Conservation (phyloP, 208 protist species). For the Plasmodiophora brassicae region DNA sequence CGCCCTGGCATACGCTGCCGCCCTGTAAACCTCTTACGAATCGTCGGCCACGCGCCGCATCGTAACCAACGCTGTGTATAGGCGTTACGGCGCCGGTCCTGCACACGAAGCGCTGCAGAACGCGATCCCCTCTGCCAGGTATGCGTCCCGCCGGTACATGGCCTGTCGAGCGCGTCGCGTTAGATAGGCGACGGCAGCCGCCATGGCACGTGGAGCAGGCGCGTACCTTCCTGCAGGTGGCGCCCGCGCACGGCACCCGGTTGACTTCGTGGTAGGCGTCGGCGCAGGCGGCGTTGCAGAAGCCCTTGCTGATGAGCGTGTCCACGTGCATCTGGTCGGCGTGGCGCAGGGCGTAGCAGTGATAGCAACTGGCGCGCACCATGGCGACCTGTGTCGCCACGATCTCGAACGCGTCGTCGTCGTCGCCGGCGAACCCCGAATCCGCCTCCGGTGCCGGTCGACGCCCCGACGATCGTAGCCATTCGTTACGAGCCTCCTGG, state of each 20-base stretch:
- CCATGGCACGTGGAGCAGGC: neutral
- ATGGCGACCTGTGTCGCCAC: neutral
- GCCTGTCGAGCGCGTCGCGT: neutral
- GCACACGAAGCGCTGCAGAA: neutral
- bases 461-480: too few species aligned
- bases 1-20: neutral
- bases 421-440: neutral
- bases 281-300: neutral
- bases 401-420: neutral
- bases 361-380: neutral
- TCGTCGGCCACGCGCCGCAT: neutral
- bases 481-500: neutral
- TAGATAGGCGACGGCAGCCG: neutral
- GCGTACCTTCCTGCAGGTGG: neutral
- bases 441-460: neutral
- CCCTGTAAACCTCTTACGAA: neutral
- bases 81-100: neutral
- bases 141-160: neutral
- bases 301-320: neutral
- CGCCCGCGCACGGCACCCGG: neutral
- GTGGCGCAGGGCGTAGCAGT: neutral
- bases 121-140: neutral
- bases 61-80: neutral
- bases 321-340: neutral
- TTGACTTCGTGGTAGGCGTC: neutral